Conservation (phyloP, 116 monocot species). For the Papilionanthe hybrid region DNA sequence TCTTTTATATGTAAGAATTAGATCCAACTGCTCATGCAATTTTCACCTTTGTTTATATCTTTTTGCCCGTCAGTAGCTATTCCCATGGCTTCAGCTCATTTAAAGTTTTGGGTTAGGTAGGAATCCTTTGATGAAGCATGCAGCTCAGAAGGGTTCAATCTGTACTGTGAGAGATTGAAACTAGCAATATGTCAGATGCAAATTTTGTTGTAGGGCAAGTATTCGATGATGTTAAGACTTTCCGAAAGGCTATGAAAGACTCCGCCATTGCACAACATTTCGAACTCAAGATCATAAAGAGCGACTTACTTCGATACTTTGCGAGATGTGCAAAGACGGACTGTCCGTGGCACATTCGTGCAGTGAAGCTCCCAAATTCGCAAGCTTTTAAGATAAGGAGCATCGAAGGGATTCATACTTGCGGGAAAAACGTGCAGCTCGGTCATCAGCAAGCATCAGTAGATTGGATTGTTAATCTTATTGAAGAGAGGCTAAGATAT, state of each 20-base stretch:
- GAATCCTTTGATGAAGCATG: neutral
- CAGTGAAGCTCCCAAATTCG: slow-evolving; percentile 46
- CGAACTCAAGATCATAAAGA: slow-evolving; percentile 72
- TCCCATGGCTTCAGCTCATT: neutral
- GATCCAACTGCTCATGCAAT: too few relatives aligned
- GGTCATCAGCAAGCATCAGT: slow-evolving; percentile 73
- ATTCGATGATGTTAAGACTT: slow-evolving; percentile 69
- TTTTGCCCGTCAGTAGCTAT: neutral
- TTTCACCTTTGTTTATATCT: neutral
- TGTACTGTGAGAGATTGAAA: neutral
- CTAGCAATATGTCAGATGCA: slow-evolving; percentile 17
- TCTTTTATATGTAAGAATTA: too few relatives aligned
- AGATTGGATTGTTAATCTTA: slow-evolving; percentile 77
- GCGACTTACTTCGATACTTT: slow-evolving; percentile 65
- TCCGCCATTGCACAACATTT: slow-evolving; percentile 78
- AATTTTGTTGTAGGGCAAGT: slow-evolving; percentile 50
- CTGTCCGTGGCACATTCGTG: slow-evolving; percentile 75
- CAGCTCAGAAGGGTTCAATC: neutral
- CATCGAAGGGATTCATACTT: slow-evolving; percentile 62
- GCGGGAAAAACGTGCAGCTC: slow-evolving; percentile 55
- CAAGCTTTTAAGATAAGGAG: slow-evolving; percentile 56
- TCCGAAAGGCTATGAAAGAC: slow-evolving; percentile 62
- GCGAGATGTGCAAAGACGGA: slow-evolving; percentile 73
- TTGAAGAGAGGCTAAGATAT: slow-evolving; percentile 48
- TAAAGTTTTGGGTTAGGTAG: neutral